Conservation (phyloP, 306 rosid species). For the Quercus wislizeni region DNA sequence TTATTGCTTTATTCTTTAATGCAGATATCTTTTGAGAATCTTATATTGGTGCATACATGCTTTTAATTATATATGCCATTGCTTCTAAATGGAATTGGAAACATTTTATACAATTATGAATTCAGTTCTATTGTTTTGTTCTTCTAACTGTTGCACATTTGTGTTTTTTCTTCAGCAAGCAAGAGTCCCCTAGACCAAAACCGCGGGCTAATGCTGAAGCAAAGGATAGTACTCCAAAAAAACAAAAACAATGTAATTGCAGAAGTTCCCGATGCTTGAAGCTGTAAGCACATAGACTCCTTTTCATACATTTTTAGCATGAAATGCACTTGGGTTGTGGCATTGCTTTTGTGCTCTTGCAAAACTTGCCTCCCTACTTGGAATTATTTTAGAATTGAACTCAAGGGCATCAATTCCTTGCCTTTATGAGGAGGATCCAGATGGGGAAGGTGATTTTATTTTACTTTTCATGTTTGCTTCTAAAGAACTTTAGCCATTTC, state of each 20-base stretch:
- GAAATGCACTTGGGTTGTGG: constrained; percentile 9
- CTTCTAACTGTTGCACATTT: constrained; percentile 14
- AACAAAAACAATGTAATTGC: constrained; percentile 88
- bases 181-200: constrained; percentile 68
- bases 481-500: neutral
- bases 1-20: too few relatives aligned
- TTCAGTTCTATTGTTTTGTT: constrained; percentile 4
- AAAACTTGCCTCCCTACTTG: neutral
- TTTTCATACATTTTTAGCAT: neutral
- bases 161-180: constrained; percentile 51
- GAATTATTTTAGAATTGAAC: neutral
- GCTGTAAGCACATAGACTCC: constrained; percentile 57
- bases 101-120: neutral
- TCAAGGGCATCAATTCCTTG: neutral
- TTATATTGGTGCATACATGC: neutral
- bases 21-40: too few relatives aligned
- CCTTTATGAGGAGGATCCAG: neutral
- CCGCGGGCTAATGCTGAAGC: constrained; percentile 39
- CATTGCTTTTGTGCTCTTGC: neutral
- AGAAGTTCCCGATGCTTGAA: constrained; percentile 89
- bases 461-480: neutral
- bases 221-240: constrained; percentile 77
- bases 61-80: neutral
- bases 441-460: neutral
- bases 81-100: neutral